Base-by-base conservation (phyloP, 768 basidiomycete genomes). In the Phlegmacium glaucopus region DNA sequence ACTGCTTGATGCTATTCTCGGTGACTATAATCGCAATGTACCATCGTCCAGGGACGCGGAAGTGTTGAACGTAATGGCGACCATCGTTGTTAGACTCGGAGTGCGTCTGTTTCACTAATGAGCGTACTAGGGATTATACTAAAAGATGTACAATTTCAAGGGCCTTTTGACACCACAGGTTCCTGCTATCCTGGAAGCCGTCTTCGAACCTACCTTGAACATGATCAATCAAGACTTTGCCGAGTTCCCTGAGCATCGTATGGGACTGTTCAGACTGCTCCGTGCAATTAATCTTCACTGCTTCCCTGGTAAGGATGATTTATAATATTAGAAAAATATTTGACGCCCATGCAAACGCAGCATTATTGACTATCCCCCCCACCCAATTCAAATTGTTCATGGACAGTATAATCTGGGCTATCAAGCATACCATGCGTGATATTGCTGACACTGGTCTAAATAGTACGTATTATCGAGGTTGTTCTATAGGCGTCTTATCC, bases 211-310 rank as follows among this genome's bases (percentile, higher is more conserved):
- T 37, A 99, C 96, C 4, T 72, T 99, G 49, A 87, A 84, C 58
- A 99, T 98, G 96, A 99, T 99, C 65, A 98, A 97, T 67, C 91
- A 96, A 76, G 95, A 99, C 73, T 95, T 98, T 56, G 74, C 94
- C n/a, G 96, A 98, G 68, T 99, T 80, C 72, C 96, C 96, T 8
- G 96, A 99, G 64, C 95, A 98, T 64, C 90, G 96, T 49, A 85
- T 87, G 34, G 95, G 94, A 45, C 95, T 99, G 80, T 99, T 92
- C 79, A 94, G 90, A 67, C 78, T 99, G 49, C 75, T 99, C 38
- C 84, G 94, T 48, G 85, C 91, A 4, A 94, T 96, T 66, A 94
- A 97, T 68, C 57, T 85, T 55, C 81, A 88, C 62, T 96, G 94
- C 74, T 99, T 98, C 88, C 89, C 92, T 61, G 92, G 94, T 93